Conservation (phyloP, 176 grass and related monocot genomes). For the Carex parvula region DNA sequence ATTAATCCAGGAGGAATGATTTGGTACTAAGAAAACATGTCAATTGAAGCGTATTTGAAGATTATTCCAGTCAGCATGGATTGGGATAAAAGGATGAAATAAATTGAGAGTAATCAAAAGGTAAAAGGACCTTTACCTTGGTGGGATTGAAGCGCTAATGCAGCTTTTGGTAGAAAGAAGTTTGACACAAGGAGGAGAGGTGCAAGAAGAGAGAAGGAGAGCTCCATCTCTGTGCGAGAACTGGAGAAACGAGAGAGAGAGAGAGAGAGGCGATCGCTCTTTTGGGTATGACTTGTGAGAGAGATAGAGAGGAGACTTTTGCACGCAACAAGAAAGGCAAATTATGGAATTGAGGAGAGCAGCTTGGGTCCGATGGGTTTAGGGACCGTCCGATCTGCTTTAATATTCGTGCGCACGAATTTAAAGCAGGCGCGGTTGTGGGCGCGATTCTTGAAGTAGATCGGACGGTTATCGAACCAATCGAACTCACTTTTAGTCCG, state of each 20-base stretch:
- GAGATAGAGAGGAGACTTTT: background rate
- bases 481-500: too few relatives aligned
- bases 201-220: constrained; percentile 12
- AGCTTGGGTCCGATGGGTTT: too few relatives aligned
- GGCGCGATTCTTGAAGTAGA: too few relatives aligned
- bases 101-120: background rate
- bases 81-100: background rate
- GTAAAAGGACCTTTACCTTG: constrained; percentile 13
- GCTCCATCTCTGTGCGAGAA: constrained; percentile 16
- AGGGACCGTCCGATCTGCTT: too few relatives aligned
- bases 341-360: background rate
- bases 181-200: constrained; percentile 6
- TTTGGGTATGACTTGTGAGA: background rate
- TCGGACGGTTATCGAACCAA: too few relatives aligned
- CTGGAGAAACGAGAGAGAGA: background rate
- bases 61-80: background rate
- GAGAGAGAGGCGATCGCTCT: background rate
- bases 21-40: background rate
- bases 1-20: background rate
- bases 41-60: background rate
- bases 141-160: constrained; percentile 15
- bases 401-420: too few relatives aligned
- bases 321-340: background rate
- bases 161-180: background rate
- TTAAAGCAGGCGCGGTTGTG: too few relatives aligned